phyloP scores from a whole-genome alignment of 164 flowering plant species.

The Buxus sempervirens region DNA sequence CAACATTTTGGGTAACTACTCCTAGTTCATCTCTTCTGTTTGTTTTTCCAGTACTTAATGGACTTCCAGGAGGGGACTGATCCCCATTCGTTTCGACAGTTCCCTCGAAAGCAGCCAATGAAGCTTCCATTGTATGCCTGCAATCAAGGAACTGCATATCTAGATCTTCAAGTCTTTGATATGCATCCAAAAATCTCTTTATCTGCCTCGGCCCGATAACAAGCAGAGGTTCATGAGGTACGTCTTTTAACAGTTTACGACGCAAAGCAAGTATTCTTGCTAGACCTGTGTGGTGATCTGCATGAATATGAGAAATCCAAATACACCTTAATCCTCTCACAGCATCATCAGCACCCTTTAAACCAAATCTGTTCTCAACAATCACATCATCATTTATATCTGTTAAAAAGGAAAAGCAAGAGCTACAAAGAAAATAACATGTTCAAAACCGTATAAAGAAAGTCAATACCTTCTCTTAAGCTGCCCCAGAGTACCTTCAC shows the following conservation, averaged over 20 bases:
- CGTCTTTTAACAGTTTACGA: constrained; percentile 51
- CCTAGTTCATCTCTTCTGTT: constrained; percentile 11
- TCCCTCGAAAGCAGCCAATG: constrained; percentile 38
- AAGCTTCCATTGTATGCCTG: constrained; percentile 57
- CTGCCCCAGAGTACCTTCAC: constrained; percentile 97
- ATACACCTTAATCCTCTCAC: constrained; percentile 60
- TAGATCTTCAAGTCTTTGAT: constrained; percentile 84
- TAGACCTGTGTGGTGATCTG: constrained; percentile 96
- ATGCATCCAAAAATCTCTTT: constrained; percentile 75
- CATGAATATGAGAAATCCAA: constrained; percentile 99
- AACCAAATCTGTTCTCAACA: constrained; percentile 59
- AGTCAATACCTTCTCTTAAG: constrained; percentile 80
- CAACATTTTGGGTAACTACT: constrained; percentile 15
- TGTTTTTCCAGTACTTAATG: constrained; percentile 5
- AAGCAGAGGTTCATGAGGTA: constrained; percentile 71
- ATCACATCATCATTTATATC: not conserved
- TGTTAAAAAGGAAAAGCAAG: not conserved
- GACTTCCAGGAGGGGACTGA: constrained; percentile 19
- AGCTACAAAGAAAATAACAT: not conserved
- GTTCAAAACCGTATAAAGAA: not conserved
- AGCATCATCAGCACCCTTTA: constrained; percentile 78
- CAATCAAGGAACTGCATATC: constrained; percentile 92
- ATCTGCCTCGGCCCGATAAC: constrained; percentile 90
- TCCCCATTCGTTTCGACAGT: constrained; percentile 15
- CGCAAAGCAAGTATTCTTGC: constrained; percentile 87